Conservation (phyloP, 352 stramenopile species). For the Globisporangium middletonii region DNA sequence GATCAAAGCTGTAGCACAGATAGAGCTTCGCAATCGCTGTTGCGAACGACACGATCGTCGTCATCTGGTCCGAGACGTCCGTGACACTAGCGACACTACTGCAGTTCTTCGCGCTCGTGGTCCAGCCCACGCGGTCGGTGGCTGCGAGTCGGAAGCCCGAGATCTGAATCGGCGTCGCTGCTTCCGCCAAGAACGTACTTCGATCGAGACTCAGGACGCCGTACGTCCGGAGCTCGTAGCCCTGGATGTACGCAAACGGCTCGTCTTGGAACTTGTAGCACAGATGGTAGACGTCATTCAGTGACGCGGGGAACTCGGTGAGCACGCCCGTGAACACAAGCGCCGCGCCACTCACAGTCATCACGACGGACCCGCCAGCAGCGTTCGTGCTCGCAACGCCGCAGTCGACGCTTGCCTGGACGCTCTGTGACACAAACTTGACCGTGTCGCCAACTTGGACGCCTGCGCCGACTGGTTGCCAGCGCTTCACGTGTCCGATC, state of each 20-base stretch:
- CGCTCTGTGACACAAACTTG: constrained; percentile 52
- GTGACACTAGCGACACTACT: constrained; percentile 22
- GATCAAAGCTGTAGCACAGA: constrained; percentile 63
- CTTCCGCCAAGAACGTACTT: constrained; percentile 31
- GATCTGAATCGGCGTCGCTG: constrained; percentile 38
- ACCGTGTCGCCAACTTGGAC: constrained; percentile 32
- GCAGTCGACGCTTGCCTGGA: constrained; percentile 40
- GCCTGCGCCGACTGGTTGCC: constrained; percentile 41
- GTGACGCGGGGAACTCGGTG: constrained; percentile 26
- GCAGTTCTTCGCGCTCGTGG: constrained; percentile 30
- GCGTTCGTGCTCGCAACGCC: constrained; percentile 29
- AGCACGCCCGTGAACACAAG: constrained; percentile 37
- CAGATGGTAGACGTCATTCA: constrained; percentile 46
- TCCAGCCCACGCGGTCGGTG: constrained; percentile 50
- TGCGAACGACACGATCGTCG: constrained; percentile 21
- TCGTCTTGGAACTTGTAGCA: constrained; percentile 75
- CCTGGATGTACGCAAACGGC: constrained; percentile 41
- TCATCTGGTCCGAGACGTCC: constrained; percentile 25
- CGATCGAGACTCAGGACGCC: constrained; percentile 39
- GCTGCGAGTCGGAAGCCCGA: constrained; percentile 42
- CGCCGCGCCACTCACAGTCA: constrained; percentile 22
- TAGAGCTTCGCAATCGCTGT: constrained; percentile 28
- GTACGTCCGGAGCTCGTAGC: constrained; percentile 37
- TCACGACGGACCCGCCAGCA: constrained; percentile 23
- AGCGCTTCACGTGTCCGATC: constrained; percentile 41